phyloP scores from a whole-genome alignment of 2,329 filamentous ascomycete genomes.

The Aspergillus pseudotamarii region DNA sequence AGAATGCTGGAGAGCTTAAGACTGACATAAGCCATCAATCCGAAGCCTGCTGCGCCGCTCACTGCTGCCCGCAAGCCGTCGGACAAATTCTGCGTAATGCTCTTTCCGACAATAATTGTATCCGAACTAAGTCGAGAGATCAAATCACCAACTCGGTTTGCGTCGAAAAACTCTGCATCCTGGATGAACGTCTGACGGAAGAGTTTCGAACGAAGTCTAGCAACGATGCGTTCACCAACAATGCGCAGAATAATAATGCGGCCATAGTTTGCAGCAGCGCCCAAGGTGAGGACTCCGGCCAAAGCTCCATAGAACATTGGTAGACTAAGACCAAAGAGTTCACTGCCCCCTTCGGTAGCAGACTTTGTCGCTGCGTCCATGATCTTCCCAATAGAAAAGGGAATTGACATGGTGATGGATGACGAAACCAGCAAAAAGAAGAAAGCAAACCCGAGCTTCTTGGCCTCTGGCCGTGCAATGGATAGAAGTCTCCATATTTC shows the following conservation, averaged over 20 bases:
- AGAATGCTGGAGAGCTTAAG: slow-evolving; percentile 86
- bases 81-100: slow-evolving; percentile 95
- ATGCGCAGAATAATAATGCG: slow-evolving; percentile 91
- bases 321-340: slow-evolving; percentile 80
- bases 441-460: slow-evolving; percentile 77
- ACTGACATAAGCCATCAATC: slow-evolving; percentile 94
- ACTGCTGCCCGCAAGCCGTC: slow-evolving; percentile 92
- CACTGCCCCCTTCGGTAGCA: slow-evolving; percentile 62
- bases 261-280: slow-evolving; percentile 89
- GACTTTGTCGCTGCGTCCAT: slow-evolving; percentile 85
- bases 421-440: slow-evolving; percentile 86
- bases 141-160: slow-evolving; percentile 92
- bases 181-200: slow-evolving; percentile 94
- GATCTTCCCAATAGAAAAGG: slow-evolving; percentile 94
- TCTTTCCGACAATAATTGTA: slow-evolving; percentile 97
- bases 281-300: slow-evolving; percentile 73
- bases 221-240: slow-evolving; percentile 92
- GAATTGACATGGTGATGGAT: slow-evolving; percentile 91
- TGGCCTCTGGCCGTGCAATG: slow-evolving; percentile 83
- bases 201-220: slow-evolving; percentile 82
- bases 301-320: slow-evolving; percentile 87
- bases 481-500: slow-evolving; percentile 88
- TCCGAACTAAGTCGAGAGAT: slow-evolving; percentile 95
- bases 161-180: slow-evolving; percentile 98
- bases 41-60: slow-evolving; percentile 85